phyloP scores from a whole-genome alignment of 331 rosid species.

The Spiraea crenata region DNA sequence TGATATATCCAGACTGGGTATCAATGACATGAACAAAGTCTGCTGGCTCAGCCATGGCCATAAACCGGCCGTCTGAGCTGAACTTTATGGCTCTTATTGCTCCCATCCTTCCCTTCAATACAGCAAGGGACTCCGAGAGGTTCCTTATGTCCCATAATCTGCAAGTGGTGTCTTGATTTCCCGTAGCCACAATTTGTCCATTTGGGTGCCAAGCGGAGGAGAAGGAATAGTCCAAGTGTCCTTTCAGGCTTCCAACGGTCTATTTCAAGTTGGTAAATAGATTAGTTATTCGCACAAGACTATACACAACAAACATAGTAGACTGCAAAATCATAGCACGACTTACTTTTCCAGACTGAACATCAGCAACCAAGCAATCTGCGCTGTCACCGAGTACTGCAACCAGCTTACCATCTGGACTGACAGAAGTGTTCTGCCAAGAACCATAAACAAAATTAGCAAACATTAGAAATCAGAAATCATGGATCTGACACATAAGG shows the following conservation, averaged over 20 bases:
- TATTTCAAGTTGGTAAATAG: constrained; percentile 11
- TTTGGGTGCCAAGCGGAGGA: constrained; percentile 98
- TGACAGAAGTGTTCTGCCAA: constrained; percentile 47
- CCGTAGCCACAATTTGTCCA: constrained; percentile 81
- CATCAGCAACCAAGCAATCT: constrained; percentile 32
- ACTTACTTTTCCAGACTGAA: constrained; percentile 35
- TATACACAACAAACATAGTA: not conserved
- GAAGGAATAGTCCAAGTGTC: constrained; percentile 88
- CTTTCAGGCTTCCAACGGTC: constrained; percentile 65
- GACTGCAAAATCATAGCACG: not conserved
- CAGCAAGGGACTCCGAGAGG: constrained; percentile 63
- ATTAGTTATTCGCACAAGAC: not conserved
- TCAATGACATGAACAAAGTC: constrained; percentile 81
- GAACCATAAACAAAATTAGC: constrained; percentile 7
- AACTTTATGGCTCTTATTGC: constrained; percentile 76
- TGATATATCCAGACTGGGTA: constrained; percentile 46
- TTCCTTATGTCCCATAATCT: constrained; percentile 96
- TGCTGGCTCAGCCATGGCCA: constrained; percentile 95
- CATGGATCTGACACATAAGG: not conserved
- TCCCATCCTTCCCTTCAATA: constrained; percentile 90
- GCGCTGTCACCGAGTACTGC: constrained; percentile 36
- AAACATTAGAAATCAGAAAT: not conserved
- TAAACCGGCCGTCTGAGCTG: constrained; percentile 65
- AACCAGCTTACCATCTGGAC: constrained; percentile 36
- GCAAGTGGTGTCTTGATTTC: constrained; percentile 96